Evolutionary conservation across 2,329 filamentous ascomycete genomes (phyloP).

Genomic region (Emmonsiellopsis sp.): DNA sequence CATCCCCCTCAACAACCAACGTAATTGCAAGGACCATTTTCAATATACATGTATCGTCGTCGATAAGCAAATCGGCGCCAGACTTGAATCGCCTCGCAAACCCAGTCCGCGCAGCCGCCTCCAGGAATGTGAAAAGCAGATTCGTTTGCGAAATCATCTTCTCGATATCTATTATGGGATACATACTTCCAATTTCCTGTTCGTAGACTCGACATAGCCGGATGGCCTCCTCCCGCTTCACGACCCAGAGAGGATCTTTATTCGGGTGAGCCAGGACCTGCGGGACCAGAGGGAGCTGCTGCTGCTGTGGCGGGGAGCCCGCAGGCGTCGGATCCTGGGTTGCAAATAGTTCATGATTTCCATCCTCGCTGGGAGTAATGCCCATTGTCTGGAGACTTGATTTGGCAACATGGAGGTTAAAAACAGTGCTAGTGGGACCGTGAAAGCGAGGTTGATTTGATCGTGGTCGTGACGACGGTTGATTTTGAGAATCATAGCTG

Average conservation of each 20-base stretch:
- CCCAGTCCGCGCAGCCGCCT: constrained; percentile 52
- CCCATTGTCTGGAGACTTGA: constrained; percentile 84
- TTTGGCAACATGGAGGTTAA: constrained; percentile 78
- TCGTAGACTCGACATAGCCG: constrained; percentile 72
- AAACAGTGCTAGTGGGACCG: constrained; percentile 76
- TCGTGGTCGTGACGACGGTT: constrained; percentile 37
- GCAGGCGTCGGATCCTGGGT: constrained; percentile 47
- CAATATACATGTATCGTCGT: constrained; percentile 60
- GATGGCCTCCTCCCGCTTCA: constrained; percentile 70
- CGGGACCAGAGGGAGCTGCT: constrained; percentile 9
- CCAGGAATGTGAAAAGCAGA: constrained; percentile 63
- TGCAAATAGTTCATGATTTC: constrained; percentile 49
- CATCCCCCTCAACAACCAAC: constrained; percentile 67
- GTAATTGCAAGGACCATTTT: constrained; percentile 78
- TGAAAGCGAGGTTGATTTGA: constrained; percentile 60
- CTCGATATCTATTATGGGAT: constrained; percentile 71
- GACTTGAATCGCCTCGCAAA: constrained; percentile 47
- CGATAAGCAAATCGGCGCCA: constrained; percentile 51
- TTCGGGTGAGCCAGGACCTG: constrained; percentile 34
- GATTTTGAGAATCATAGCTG: constrained; percentile 13
- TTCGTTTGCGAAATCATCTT: constrained; percentile 61
- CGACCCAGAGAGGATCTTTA: constrained; percentile 71
- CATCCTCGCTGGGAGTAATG: constrained; percentile 55
- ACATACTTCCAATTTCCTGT: constrained; percentile 88
- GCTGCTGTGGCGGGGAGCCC: constrained; percentile 31